Conservation (phyloP, 371 early-diverging fungal genomes). For the Syncephalastrum monosporum region DNA sequence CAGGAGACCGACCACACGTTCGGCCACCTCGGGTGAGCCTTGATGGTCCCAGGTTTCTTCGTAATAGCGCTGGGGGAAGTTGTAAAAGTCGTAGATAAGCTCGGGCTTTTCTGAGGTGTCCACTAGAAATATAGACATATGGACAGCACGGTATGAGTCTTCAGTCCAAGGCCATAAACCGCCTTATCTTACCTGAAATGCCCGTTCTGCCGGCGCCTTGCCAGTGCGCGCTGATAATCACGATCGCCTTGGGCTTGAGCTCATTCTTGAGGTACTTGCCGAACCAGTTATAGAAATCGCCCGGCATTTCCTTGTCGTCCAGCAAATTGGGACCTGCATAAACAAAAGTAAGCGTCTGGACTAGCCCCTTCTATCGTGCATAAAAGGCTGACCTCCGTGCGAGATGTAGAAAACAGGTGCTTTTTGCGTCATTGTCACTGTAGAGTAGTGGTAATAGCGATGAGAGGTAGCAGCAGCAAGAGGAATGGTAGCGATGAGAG, state of each 20-base stretch:
- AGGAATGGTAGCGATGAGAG: slow-evolving; percentile 1
- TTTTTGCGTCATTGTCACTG: slow-evolving; percentile 15
- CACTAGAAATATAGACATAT: slow-evolving; percentile 17
- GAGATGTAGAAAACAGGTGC: slow-evolving; percentile 43
- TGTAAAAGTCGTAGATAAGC: slow-evolving; percentile 67
- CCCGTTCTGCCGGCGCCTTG: slow-evolving; percentile 40
- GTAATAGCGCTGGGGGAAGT: slow-evolving; percentile 58
- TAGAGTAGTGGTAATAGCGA: not conserved
- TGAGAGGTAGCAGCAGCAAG: slow-evolving; percentile 1
- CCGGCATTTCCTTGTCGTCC: slow-evolving; percentile 46
- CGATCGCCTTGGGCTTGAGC: slow-evolving; percentile 53
- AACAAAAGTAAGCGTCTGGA: slow-evolving; percentile 9
- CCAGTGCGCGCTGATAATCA: slow-evolving; percentile 61
- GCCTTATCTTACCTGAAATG: slow-evolving; percentile 28
- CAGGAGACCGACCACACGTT: slow-evolving; percentile 51
- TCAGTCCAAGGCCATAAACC: not conserved
- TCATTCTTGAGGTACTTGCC: slow-evolving; percentile 44
- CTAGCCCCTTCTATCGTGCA: not conserved
- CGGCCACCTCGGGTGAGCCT: slow-evolving; percentile 53
- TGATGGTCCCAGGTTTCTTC: slow-evolving; percentile 55
- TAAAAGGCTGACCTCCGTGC: slow-evolving; percentile 36
- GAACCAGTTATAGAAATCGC: slow-evolving; percentile 43
- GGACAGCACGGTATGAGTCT: not conserved
- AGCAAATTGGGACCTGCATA: slow-evolving; percentile 55
- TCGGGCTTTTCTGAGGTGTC: slow-evolving; percentile 44